Evolutionary conservation across 371 early-diverging fungal species (phyloP).

Genomic region (Nematocida sp.): DNA sequence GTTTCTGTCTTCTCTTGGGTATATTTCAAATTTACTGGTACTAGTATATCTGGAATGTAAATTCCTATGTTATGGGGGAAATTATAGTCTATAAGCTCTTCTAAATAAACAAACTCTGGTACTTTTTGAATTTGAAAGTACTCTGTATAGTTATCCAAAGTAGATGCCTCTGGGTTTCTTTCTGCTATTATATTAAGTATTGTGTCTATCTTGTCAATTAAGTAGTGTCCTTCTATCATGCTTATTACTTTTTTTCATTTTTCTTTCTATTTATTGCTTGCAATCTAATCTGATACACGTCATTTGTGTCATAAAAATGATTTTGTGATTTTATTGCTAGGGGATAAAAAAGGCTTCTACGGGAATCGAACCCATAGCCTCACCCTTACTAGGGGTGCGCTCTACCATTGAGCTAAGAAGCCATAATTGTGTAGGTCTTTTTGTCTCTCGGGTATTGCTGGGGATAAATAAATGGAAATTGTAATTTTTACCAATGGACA

Average conservation of each 20-base stretch:
- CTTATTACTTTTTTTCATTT: neutral
- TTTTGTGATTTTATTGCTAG: too few relatives aligned
- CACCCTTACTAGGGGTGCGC: slow-evolving; percentile 58
- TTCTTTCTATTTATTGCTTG: neutral
- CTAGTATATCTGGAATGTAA: slow-evolving; percentile 2
- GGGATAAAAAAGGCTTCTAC: slow-evolving; percentile 54
- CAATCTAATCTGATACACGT: neutral
- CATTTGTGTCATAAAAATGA: neutral
- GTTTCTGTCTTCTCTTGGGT: neutral
- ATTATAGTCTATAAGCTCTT: neutral
- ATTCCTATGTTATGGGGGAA: neutral
- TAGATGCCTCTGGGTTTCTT: neutral
- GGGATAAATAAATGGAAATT: neutral
- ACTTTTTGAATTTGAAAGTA: neutral
- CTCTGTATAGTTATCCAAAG: too few relatives aligned
- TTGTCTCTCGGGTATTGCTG: neutral
- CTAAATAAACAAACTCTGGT: neutral
- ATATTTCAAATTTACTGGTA: slow-evolving; percentile 14
- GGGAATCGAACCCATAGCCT: slow-evolving; percentile 59
- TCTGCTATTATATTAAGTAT: neutral
- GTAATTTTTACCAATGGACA: slow-evolving; percentile 21
- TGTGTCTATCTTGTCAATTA: neutral
- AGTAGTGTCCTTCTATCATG: neutral
- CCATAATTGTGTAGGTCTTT: slow-evolving; percentile 6
- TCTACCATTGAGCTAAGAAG: slow-evolving; percentile 61